Evolutionary conservation across 768 basidiomycete species (phyloP), one percentile per base, ranked within the genome.

Genomic region (Psilocybe azurescens): DNA sequence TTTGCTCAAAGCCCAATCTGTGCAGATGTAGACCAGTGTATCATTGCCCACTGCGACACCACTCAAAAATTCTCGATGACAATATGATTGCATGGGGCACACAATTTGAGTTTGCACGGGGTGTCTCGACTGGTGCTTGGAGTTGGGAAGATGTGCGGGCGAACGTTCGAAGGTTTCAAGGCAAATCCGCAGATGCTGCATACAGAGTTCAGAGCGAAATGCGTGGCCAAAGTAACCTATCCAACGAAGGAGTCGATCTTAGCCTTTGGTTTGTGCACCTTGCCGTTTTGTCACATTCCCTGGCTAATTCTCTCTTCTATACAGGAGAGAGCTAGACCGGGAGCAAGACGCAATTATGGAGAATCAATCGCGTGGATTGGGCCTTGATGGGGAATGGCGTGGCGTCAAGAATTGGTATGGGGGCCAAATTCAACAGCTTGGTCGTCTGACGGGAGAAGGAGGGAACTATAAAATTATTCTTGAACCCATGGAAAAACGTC

Each of bases 331-430:
- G 59, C 79, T 88, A 1, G 90, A 91, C 67, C 82, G 88, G 0
- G 91, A 93, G 65, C 86, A 91, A 56, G 72, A 70, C 0, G 89
- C 89, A 0, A 81, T 90, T 2, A 3, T 78, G 1, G 89, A 92
- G 65, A 79, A 84, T 55, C 56, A 65, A 10, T 76, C 69, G 24
- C 86, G 89, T 3, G 88, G 89, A 2, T 71, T 92, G 0, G 91
- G 91, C 0, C 76, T 89, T 2, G 81, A 80, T 78, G 88, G 88
- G 8, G 66, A 69, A 0, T 89, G 83, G 80, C 60, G 79, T 24
- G 82, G 78, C 5, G 79, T 73, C 18, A 56, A 74, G 1, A 70
- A 82, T 51, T 93, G 90, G 89, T 86, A 88, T 55, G 90, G 90
- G 0, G 91, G 91, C 2, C 80, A 77, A 20, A 82, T 93, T 3